phyloP scores from a whole-genome alignment of 2,329 filamentous ascomycete species.

The Biscogniauxia mediterranea region DNA sequence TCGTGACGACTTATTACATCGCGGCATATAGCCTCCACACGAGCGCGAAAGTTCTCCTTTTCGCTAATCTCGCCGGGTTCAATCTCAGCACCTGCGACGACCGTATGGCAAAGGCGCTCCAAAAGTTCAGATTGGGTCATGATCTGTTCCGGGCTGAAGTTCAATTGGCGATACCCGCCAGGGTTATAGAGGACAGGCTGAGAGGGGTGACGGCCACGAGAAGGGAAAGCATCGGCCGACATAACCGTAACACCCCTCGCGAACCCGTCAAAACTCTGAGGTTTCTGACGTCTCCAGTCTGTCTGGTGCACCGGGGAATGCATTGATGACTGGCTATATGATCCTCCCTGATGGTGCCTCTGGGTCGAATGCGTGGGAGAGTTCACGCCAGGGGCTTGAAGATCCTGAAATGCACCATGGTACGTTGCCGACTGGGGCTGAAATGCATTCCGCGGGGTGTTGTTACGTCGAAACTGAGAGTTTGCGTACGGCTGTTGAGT shows the following conservation, averaged over 20 bases:
- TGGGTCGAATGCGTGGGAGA: conserved; percentile 10
- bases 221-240: conserved; percentile 24
- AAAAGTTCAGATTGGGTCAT: conserved; percentile 48
- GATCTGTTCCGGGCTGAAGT: conserved; percentile 43
- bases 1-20: conserved; percentile 56
- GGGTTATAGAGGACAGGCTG: conserved; percentile 34
- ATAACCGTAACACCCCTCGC: conserved; percentile 23
- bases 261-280: conserved; percentile 10
- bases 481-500: conserved; percentile 24
- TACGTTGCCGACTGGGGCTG: conserved; percentile 34
- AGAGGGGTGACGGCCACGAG: conserved; percentile 21
- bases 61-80: conserved; percentile 59
- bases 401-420: conserved; percentile 18
- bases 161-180: conserved; percentile 27
- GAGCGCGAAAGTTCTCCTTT: conserved; percentile 68
- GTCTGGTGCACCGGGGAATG: conserved; percentile 16
- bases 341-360: conserved; percentile 15
- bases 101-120: conserved; percentile 45
- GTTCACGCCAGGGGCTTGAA: conserved; percentile 1
- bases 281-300: conserved; percentile 25
- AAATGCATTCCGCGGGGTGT: conserved; percentile 14
- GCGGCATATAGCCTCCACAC: conserved; percentile 64
- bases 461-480: conserved; percentile 25
- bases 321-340: conserved; percentile 11
- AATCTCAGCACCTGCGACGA: conserved; percentile 63